Percentiles rank a stretch among this genome's conserved stretches.
Conservation (phyloP, 306 rosid species). For the Ziziphus jujuba region DNA sequence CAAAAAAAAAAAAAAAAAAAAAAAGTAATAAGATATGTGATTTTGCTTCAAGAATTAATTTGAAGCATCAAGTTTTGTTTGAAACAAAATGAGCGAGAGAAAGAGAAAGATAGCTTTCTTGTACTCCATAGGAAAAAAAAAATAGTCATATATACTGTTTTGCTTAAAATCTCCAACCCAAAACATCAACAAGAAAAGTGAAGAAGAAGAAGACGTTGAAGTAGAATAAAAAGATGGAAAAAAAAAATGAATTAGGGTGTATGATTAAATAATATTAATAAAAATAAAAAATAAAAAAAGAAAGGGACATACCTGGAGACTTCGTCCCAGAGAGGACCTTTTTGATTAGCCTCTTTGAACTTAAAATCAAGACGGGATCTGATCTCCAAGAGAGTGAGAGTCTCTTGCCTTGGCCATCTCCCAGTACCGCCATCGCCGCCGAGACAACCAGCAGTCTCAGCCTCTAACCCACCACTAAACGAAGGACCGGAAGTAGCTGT, state of each 20-base stretch:
- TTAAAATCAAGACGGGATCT: slow-evolving; percentile 93
- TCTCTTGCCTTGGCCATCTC: slow-evolving; percentile 96
- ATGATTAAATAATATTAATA: background rate
- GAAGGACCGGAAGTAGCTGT: slow-evolving; percentile 56
- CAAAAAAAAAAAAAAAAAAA: background rate
- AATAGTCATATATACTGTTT: too few species aligned
- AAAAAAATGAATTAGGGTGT: slow-evolving; percentile 2
- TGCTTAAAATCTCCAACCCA: too few species aligned
- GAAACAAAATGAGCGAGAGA: too few species aligned
- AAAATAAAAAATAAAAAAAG: background rate
- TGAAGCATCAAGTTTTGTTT: too few species aligned
- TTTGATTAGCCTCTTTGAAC: slow-evolving; percentile 95
- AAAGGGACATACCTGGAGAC: slow-evolving; percentile 72
- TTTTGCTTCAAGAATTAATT: too few species aligned
- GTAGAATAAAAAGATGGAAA: background rate
- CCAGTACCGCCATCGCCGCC: slow-evolving; percentile 66
- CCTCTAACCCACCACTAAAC: slow-evolving; percentile 54
- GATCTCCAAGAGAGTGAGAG: slow-evolving; percentile 93
- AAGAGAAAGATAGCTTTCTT: too few species aligned
- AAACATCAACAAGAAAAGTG: background rate
- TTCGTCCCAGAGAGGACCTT: slow-evolving; percentile 98
- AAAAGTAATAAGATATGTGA: background rate
- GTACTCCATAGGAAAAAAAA: too few species aligned
- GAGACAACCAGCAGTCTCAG: slow-evolving; percentile 41
- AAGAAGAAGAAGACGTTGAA: background rate